A percentile compares a stretch with the other conserved stretches of the same genome.
Evolutionary conservation across 1,284 basidiomycete genomes (phyloP).

Genomic region (Xerocomus amazonicus): DNA sequence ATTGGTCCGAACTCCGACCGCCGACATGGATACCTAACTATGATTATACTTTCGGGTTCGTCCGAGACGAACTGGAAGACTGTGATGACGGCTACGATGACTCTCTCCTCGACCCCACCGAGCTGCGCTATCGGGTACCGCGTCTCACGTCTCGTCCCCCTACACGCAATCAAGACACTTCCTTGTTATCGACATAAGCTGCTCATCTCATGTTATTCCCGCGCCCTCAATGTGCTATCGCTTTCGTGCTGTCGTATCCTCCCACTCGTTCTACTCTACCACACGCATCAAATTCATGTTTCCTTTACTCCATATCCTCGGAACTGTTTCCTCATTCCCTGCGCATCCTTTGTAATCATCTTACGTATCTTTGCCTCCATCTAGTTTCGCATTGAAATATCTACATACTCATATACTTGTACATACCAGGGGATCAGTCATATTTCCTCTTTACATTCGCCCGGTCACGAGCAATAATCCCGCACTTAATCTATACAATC

Average conservation of each 20-base stretch:
- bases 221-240: constrained; percentile 10
- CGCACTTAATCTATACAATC: constrained; percentile 20
- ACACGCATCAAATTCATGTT: constrained; percentile 20
- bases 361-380: not conserved
- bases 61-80: constrained; percentile 20
- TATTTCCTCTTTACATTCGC: constrained; percentile 19
- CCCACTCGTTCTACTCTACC: constrained; percentile 26
- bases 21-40: constrained; percentile 25
- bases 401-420: constrained; percentile 23
- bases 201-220: constrained; percentile 6
- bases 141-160: constrained; percentile 10
- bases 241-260: constrained; percentile 17
- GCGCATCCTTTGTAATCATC: constrained; percentile 27
- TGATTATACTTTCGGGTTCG: not conserved
- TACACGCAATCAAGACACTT: constrained; percentile 12
- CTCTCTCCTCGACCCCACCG: constrained; percentile 6
- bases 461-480: constrained; percentile 24
- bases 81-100: constrained; percentile 23
- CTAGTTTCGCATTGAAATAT: constrained; percentile 17
- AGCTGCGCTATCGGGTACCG: constrained; percentile 14
- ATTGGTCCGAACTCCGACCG: constrained; percentile 31
- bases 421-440: constrained; percentile 21
- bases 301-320: constrained; percentile 1
- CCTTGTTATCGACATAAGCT: constrained; percentile 17
- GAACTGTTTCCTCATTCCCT: constrained; percentile 19